These are phyloP conservation scores for Colletotrichum liriopes DNA, from an alignment of 2,329 filamentous ascomycete genomes.

Conservation along the genomic window DNA sequence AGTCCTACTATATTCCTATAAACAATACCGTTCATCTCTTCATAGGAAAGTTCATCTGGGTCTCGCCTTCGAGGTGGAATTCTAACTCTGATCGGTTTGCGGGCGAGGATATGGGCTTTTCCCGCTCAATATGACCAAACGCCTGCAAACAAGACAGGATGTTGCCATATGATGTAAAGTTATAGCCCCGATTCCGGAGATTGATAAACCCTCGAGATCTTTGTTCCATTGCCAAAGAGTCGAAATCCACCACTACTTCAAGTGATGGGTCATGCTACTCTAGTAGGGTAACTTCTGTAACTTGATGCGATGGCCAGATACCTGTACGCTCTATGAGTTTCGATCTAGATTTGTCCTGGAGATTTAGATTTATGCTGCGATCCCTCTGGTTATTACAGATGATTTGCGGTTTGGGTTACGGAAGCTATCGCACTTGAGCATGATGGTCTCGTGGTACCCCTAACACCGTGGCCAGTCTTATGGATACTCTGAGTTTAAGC, in stretches of 20 bases:
- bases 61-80: fast-evolving
- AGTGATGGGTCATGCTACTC: neutral
- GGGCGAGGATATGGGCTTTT: neutral
- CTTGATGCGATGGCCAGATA: neutral
- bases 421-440: neutral
- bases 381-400: no score
- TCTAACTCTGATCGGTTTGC: neutral
- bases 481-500: neutral
- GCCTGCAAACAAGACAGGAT: neutral
- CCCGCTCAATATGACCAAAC: neutral
- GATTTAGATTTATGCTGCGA: no score
- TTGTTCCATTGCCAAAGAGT: neutral
- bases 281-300: neutral
- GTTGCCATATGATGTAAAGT: neutral
- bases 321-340: neutral
- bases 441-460: neutral
- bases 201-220: no score
- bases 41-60: no score
- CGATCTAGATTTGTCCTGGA: neutral
- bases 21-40: no score
- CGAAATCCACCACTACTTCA: neutral
- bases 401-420: neutral
- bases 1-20: no score
- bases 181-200: no score
- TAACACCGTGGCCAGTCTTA: neutral